These are phyloP conservation scores for Salvia rosmarinus DNA, from an alignment of 257 asterid genomes.

Conservation along the genomic window DNA sequence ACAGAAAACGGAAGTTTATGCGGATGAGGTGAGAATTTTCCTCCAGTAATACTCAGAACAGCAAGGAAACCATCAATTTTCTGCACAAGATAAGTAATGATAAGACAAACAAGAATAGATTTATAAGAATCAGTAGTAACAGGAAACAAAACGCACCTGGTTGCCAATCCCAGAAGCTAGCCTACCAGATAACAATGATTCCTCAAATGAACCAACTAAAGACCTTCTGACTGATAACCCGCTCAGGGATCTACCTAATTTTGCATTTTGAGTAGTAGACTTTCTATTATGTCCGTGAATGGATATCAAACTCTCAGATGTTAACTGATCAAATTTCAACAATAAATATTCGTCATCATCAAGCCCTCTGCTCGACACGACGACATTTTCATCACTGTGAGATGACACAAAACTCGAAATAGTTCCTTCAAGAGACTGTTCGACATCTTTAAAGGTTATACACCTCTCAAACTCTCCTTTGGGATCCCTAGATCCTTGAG, in stretches of 20 bases:
- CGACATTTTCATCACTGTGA: slow-evolving; percentile 38
- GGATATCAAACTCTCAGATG: slow-evolving; percentile 52
- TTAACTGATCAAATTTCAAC: slow-evolving; percentile 53
- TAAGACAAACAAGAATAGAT: slow-evolving; percentile 2
- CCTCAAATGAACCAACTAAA: slow-evolving; percentile 93
- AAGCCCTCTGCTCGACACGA: slow-evolving; percentile 32
- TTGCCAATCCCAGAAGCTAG: slow-evolving; percentile 72
- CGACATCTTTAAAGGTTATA: slow-evolving; percentile 67
- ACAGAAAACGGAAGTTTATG: slow-evolving; percentile 90
- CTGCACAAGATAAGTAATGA: slow-evolving; percentile 47
- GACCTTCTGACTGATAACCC: slow-evolving; percentile 81
- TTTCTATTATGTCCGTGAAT: slow-evolving; percentile 43
- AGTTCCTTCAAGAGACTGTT: slow-evolving; percentile 70
- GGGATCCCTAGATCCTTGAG: slow-evolving; percentile 36
- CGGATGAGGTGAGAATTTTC: slow-evolving; percentile 79
- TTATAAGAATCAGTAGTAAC: slow-evolving; percentile 14
- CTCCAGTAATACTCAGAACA: slow-evolving; percentile 81
- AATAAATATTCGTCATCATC: slow-evolving; percentile 54
- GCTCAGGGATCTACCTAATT: slow-evolving; percentile 59
- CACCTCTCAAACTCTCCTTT: slow-evolving; percentile 48
- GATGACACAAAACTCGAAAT: slow-evolving; percentile 46
- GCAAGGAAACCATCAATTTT: slow-evolving; percentile 92
- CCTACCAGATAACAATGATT: slow-evolving; percentile 88
- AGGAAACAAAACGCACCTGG: slow-evolving; percentile 49
- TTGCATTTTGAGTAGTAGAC: slow-evolving; percentile 47